These are phyloP conservation scores for Leccinum sublutescens DNA, from an alignment of 768 basidiomycete species.

Conservation along the genomic window DNA sequence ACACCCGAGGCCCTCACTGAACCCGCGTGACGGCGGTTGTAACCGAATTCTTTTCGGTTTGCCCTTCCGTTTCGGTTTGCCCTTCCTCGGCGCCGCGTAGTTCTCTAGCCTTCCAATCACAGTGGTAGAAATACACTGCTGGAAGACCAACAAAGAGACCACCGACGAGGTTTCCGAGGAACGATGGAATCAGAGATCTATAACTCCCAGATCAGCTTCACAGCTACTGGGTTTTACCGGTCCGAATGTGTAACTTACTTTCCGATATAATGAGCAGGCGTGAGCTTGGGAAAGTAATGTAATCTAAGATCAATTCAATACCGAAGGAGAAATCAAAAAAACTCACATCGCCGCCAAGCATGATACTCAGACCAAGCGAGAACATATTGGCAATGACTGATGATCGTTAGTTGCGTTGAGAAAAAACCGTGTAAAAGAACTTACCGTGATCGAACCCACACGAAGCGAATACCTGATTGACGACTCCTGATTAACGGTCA, in stretches of 20 bases:
- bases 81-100: conserved; percentile 42
- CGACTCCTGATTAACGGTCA: neutral
- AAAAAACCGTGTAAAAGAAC: conserved; percentile 7
- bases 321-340: neutral
- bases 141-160: conserved; percentile 64
- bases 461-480: conserved; percentile 59
- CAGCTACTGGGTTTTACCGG: no score
- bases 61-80: conserved; percentile 16
- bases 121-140: conserved; percentile 60
- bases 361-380: conserved; percentile 65
- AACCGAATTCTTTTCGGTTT: conserved; percentile 11
- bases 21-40: neutral
- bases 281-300: conserved; percentile 17
- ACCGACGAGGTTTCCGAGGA: conserved; percentile 66
- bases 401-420: neutral
- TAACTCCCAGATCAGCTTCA: neutral
- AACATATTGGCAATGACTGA: conserved; percentile 77
- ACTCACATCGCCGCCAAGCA: conserved; percentile 65
- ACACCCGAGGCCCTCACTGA: neutral
- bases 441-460: conserved; percentile 70
- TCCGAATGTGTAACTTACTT: conserved; percentile 44
- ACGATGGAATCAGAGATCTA: conserved; percentile 63
- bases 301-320: neutral
- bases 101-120: conserved; percentile 43
- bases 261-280: conserved; percentile 41